Percentiles rank a stretch among this genome's conserved stretches.
These are phyloP conservation scores for Podosphaera fusca DNA, from an alignment of 2,329 filamentous ascomycete species.

Conservation along the genomic window DNA sequence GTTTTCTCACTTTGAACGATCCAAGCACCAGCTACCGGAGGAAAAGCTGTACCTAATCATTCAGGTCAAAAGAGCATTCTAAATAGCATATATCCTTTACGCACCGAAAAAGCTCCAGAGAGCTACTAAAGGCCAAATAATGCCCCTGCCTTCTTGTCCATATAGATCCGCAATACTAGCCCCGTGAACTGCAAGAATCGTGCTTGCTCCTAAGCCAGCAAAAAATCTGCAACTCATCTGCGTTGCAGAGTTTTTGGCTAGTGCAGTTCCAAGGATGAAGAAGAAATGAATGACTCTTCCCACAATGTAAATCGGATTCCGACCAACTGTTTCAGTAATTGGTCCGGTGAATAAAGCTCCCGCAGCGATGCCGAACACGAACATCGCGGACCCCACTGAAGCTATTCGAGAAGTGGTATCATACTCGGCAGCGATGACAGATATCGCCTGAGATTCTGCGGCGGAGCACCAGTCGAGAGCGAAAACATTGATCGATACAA, in stretches of 20 bases:
- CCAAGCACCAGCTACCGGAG: constrained; percentile 19
- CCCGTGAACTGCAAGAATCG: constrained; percentile 25
- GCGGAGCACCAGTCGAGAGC: constrained; percentile 7
- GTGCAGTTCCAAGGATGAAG: constrained; percentile 24
- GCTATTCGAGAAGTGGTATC: constrained; percentile 26
- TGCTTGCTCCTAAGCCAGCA: constrained; percentile 26
- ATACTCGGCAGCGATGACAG: constrained; percentile 22
- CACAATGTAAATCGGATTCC: constrained; percentile 20
- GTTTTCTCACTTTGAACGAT: constrained; percentile 23
- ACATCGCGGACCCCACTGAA: constrained; percentile 22
- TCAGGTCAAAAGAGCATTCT: background rate
- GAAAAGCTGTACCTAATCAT: constrained; percentile 15
- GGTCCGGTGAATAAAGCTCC: constrained; percentile 19
- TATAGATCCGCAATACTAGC: constrained; percentile 43
- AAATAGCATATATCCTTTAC: background rate
- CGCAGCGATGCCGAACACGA: constrained; percentile 18
- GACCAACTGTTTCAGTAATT: constrained; percentile 19
- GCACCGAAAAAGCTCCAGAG: background rate
- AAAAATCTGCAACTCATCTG: constrained; percentile 31
- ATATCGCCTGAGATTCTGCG: constrained; percentile 26
- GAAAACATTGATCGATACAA: constrained; percentile 1
- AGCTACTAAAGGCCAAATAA: background rate
- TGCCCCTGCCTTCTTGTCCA: constrained; percentile 17
- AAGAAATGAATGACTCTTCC: constrained; percentile 21
- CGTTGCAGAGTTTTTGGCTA: constrained; percentile 28